These are phyloP conservation scores for Xylaria acuta DNA, from an alignment of 495 filamentous ascomycete species.

Conservation along the genomic window DNA sequence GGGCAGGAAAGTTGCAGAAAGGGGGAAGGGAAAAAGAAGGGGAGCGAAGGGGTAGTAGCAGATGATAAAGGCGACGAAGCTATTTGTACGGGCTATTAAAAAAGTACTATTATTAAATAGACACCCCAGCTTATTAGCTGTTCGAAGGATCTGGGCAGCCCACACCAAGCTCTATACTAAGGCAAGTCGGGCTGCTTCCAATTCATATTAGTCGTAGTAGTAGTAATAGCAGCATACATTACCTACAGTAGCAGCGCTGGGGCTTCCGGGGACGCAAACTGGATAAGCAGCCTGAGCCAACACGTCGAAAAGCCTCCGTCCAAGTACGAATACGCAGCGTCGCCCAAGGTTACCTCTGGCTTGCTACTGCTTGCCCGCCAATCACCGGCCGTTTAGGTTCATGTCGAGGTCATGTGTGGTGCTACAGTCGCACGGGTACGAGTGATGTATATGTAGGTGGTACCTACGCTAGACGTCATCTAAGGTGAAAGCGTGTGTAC, in stretches of 20 bases:
- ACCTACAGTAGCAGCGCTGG: not conserved
- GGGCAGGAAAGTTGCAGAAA: conserved; percentile 22
- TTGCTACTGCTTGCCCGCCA: conserved; percentile 3
- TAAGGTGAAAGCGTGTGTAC: not conserved
- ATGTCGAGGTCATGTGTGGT: conserved; percentile 24
- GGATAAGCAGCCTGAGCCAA: not conserved
- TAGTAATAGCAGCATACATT: conserved; percentile 10
- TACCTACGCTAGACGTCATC: conserved; percentile 9
- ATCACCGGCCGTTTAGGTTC: conserved; percentile 12
- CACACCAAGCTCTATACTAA: conserved; percentile 22
- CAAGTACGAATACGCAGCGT: conserved; percentile 28
- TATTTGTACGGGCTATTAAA: conserved; percentile 22
- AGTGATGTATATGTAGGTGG: not conserved
- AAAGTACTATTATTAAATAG: conserved; percentile 20
- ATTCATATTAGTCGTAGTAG: conserved; percentile 12
- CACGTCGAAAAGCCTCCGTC: conserved; percentile 8
- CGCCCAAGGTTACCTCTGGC: conserved; percentile 9
- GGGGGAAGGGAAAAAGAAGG: conserved; percentile 28
- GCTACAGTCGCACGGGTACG: not conserved
- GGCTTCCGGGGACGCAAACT: not conserved
- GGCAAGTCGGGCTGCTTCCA: conserved; percentile 15
- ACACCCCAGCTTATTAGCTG: conserved; percentile 19
- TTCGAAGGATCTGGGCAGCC: conserved; percentile 27
- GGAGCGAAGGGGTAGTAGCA: conserved; percentile 18
- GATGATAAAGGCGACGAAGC: conserved; percentile 25